Conservation (phyloP, 192 early-diverging fungal genomes). For the Linnemannia elongata region DNA sequence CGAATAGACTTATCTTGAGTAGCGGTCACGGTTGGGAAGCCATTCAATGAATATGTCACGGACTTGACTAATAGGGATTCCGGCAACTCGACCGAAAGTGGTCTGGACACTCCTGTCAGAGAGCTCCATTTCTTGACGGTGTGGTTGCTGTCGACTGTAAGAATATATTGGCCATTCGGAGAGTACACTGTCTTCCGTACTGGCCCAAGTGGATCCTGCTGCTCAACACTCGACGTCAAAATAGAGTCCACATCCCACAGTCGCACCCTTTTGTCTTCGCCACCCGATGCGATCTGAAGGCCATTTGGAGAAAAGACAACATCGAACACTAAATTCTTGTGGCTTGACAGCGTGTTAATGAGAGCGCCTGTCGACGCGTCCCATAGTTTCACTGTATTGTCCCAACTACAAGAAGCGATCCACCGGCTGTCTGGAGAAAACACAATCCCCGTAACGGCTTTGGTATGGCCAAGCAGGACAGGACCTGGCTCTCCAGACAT, state of each 20-base stretch:
- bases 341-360: background rate
- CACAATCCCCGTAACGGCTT: too few relatives aligned
- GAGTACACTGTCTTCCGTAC: background rate
- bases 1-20: too few relatives aligned
- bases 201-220: background rate
- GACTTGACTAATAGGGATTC: too few relatives aligned
- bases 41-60: too few relatives aligned
- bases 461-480: too few relatives aligned
- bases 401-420: constrained; percentile 1
- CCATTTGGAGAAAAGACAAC: constrained; percentile 8
- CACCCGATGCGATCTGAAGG: constrained; percentile 1
- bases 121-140: background rate
- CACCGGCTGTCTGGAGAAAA: too few relatives aligned
- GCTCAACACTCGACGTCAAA: background rate
- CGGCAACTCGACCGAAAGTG: too few relatives aligned
- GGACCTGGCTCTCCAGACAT: too few relatives aligned
- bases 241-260: background rate
- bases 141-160: too few relatives aligned
- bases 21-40: too few relatives aligned
- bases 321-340: background rate
- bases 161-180: background rate
- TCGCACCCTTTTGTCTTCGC: background rate
- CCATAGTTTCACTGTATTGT: constrained; percentile 9
- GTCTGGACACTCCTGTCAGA: background rate
- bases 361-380: background rate